Conservation (phyloP, 768 basidiomycete genomes). For the Tephrocybe rancida region DNA sequence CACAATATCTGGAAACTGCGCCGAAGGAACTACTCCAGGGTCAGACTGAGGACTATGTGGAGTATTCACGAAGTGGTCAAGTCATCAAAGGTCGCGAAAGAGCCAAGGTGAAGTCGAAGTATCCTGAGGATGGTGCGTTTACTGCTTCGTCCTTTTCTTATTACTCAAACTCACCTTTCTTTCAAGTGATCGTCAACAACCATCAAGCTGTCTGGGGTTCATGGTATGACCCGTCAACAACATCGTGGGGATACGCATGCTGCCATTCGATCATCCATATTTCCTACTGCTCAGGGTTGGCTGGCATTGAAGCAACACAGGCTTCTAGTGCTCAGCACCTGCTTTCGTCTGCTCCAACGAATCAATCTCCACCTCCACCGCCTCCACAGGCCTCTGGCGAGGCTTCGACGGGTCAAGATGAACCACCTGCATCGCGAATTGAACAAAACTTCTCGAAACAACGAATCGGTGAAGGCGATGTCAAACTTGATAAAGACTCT, state of each 20-base stretch:
- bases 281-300: constrained; percentile 90
- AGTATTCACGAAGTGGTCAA: constrained; percentile 91
- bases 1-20: constrained; percentile 85
- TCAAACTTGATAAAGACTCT: constrained; percentile 72
- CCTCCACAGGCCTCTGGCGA: constrained; percentile 17
- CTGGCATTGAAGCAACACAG: constrained; percentile 75
- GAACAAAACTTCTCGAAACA: constrained; percentile 81
- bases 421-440: constrained; percentile 35
- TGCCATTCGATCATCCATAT: constrained; percentile 87
- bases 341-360: constrained; percentile 45
- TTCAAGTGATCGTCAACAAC: constrained; percentile 84
- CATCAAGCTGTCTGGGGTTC: constrained; percentile 99
- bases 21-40: constrained; percentile 93
- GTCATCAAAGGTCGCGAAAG: constrained; percentile 91
- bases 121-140: constrained; percentile 90
- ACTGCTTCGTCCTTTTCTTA: constrained; percentile 3
- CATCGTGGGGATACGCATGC: constrained; percentile 92
- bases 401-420: constrained; percentile 25
- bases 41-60: constrained; percentile 96
- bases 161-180: constrained; percentile 8
- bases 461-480: constrained; percentile 78
- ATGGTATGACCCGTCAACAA: constrained; percentile 74
- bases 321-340: constrained; percentile 78
- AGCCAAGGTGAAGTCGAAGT: constrained; percentile 88
- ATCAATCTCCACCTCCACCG: constrained; percentile 20